Conservation (phyloP, 1,139 yeast genomes). For the Wickerhamiella infanticola region DNA sequence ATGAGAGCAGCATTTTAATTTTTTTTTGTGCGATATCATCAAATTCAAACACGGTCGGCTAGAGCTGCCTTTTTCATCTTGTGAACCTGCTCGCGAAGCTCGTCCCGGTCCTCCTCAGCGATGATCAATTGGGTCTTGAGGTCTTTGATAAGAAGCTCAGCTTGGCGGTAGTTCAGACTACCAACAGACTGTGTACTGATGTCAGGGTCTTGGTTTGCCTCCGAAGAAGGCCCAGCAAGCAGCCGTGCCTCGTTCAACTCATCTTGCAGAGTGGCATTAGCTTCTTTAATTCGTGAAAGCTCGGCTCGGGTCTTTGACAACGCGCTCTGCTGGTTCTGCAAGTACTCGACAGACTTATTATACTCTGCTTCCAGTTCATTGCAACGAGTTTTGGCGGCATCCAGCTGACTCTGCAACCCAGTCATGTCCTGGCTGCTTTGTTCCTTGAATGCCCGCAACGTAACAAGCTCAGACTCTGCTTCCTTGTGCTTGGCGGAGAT, state of each 20-base stretch:
- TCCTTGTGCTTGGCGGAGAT: constrained; percentile 13
- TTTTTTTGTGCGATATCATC: not conserved
- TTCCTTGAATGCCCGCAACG: constrained; percentile 6
- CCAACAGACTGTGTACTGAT: constrained; percentile 24
- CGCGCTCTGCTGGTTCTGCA: constrained; percentile 62
- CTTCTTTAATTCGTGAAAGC: constrained; percentile 41
- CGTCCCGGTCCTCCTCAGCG: constrained; percentile 71
- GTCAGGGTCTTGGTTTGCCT: constrained; percentile 23
- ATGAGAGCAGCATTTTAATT: not conserved
- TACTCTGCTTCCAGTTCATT: constrained; percentile 38
- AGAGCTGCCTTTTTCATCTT: constrained; percentile 25
- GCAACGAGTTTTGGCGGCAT: constrained; percentile 6
- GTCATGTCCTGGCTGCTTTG: constrained; percentile 4
- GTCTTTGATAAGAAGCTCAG: constrained; percentile 63
- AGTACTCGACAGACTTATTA: constrained; percentile 54
- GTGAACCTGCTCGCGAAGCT: constrained; percentile 37
- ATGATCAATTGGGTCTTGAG: constrained; percentile 73
- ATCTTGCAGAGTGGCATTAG: constrained; percentile 39
- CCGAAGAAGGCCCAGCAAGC: constrained; percentile 27
- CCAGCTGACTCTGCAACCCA: constrained; percentile 5
- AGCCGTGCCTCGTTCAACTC: constrained; percentile 50
- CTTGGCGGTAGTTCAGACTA: constrained; percentile 49
- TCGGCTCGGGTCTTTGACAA: constrained; percentile 60
- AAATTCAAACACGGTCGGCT: constrained; percentile 3
- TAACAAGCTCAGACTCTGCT: constrained; percentile 8